These are phyloP conservation scores for Monosporozyma aquatica DNA, from an alignment of 805 yeast genomes.

Conservation along the genomic window DNA sequence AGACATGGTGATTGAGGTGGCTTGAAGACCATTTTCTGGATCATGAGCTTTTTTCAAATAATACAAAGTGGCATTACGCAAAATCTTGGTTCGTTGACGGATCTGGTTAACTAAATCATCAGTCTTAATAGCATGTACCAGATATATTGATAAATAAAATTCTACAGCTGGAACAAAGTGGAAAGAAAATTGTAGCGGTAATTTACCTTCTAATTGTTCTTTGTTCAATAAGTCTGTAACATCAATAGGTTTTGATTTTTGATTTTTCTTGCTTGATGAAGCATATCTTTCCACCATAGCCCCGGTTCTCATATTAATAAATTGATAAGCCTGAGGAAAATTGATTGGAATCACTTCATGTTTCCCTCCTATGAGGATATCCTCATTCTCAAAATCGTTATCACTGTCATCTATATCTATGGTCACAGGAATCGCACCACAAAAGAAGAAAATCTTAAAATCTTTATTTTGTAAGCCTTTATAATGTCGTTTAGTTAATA, in stretches of 20 bases:
- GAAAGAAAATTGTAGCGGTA: neutral
- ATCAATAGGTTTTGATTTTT: neutral
- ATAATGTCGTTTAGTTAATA: neutral
- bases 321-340: neutral
- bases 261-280: neutral
- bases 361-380: neutral
- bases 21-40: slow-evolving; percentile 56
- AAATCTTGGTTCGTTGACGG: slow-evolving; percentile 37
- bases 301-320: neutral
- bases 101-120: neutral
- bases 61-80: slow-evolving; percentile 40
- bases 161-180: neutral
- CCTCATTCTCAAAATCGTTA: neutral
- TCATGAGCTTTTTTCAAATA: slow-evolving; percentile 34
- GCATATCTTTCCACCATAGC: neutral
- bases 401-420: neutral
- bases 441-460: neutral
- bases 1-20: slow-evolving; percentile 55
- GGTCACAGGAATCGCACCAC: neutral
- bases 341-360: neutral
- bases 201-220: neutral
- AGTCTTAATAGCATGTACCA: neutral
- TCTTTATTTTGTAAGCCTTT: neutral
- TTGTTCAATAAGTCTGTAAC: neutral
- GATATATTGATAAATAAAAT: neutral